These are phyloP conservation scores for Caloboletus firmus DNA, from an alignment of 1,284 basidiomycete genomes.

Conservation along the genomic window DNA sequence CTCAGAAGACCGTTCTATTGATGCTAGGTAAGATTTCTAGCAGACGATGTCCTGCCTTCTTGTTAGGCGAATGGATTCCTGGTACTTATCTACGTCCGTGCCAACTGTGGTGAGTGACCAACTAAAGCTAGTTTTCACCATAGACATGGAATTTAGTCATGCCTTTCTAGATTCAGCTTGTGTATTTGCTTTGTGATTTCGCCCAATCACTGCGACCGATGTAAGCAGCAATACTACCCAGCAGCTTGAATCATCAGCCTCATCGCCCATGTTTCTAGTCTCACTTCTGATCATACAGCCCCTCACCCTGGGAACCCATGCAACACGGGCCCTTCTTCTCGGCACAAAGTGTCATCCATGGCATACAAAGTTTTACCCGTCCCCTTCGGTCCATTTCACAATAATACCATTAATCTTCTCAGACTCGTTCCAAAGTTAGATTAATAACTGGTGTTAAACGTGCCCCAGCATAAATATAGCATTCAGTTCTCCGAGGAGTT, in stretches of 20 bases:
- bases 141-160: background rate
- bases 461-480: slow-evolving; percentile 1
- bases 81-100: background rate
- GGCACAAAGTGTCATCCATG: background rate
- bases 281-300: background rate
- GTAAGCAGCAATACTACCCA: background rate
- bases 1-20: background rate
- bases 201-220: background rate
- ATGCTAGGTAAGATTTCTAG: background rate
- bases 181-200: background rate
- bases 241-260: background rate
- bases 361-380: background rate
- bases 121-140: background rate
- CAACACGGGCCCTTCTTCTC: no score
- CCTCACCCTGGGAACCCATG: background rate
- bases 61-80: background rate
- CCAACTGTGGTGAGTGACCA: background rate
- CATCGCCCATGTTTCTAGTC: background rate
- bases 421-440: slow-evolving; percentile 4
- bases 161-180: background rate
- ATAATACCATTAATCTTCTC: slow-evolving; percentile 1
- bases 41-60: background rate
- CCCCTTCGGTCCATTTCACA: slow-evolving; percentile 6
- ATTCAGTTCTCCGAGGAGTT: slow-evolving; percentile 19
- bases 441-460: background rate